Conservation (phyloP, 1,284 basidiomycete genomes). For the Sutorius eximius region DNA sequence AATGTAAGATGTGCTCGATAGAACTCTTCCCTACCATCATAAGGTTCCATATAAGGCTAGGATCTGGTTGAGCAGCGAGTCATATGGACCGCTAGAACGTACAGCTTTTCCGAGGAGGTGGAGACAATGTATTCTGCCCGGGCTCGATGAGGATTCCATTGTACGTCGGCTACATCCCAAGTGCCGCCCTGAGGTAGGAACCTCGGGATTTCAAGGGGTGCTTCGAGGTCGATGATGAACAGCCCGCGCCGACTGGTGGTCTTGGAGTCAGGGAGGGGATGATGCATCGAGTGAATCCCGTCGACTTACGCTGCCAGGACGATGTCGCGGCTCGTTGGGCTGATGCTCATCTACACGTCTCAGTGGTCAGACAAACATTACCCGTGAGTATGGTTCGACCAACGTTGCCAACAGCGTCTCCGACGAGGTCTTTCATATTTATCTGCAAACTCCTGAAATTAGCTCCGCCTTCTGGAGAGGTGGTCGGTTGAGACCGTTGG, state of each 20-base stretch:
- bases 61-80: conserved; percentile 7
- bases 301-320: conserved; percentile 72
- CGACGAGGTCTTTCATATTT: conserved; percentile 74
- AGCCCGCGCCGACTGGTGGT: conserved; percentile 77
- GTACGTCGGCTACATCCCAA: conserved; percentile 95
- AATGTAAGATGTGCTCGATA: conserved; percentile 79
- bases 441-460: conserved; percentile 65
- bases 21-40: conserved; percentile 65
- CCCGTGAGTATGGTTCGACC: conserved; percentile 28
- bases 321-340: conserved; percentile 75
- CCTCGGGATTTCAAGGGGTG: conserved; percentile 84
- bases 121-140: conserved; percentile 91
- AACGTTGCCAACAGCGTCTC: conserved; percentile 81
- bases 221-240: conserved; percentile 94
- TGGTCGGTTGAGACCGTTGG: conserved; percentile 24
- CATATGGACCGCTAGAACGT: conserved; percentile 24
- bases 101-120: conserved; percentile 93
- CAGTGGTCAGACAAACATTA: conserved; percentile 5
- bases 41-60: conserved; percentile 92
- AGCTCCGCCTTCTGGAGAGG: conserved; percentile 54
- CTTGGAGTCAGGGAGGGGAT: conserved; percentile 1
- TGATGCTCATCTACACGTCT: conserved; percentile 69
- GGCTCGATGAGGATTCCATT: conserved; percentile 93
- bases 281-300: background rate
- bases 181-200: conserved; percentile 94